These are phyloP conservation scores for Naganishia onofrii DNA, from an alignment of 768 basidiomycete genomes.

Conservation along the genomic window DNA sequence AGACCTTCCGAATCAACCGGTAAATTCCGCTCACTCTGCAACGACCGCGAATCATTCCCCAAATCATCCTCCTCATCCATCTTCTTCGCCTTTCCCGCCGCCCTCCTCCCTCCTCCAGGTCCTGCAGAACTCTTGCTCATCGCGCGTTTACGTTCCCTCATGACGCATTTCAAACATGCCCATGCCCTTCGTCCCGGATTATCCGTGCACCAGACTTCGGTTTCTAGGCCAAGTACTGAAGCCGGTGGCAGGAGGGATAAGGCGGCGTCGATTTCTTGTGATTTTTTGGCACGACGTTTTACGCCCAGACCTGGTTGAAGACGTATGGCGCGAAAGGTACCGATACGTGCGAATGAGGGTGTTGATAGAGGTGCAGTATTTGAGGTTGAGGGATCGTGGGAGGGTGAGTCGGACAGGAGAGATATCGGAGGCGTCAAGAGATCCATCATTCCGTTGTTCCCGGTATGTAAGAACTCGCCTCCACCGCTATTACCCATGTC, in stretches of 20 bases:
- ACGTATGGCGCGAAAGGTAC: constrained; percentile 25
- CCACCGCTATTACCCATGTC: background rate
- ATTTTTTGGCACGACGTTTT: constrained; percentile 22
- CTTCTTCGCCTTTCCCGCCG: constrained; percentile 10
- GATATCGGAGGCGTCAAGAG: constrained; percentile 3
- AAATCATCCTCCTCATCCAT: constrained; percentile 9
- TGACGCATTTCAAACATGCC: constrained; percentile 46
- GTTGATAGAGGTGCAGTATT: background rate
- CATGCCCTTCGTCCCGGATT: constrained; percentile 41
- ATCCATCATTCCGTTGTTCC: constrained; percentile 5
- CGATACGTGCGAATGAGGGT: constrained; percentile 21
- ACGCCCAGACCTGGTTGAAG: constrained; percentile 28
- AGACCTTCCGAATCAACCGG: constrained; percentile 25
- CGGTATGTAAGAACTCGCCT: background rate
- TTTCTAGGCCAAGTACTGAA: constrained; percentile 39
- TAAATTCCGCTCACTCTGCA: background rate
- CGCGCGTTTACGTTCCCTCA: constrained; percentile 36
- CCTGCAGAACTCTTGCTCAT: constrained; percentile 10
- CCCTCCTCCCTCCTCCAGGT: background rate
- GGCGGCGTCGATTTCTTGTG: constrained; percentile 7
- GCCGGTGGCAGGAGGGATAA: constrained; percentile 1
- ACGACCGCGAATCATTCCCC: background rate
- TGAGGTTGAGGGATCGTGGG: background rate
- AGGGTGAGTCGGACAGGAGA: background rate
- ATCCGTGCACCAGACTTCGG: constrained; percentile 48